These are phyloP conservation scores for Claviceps paspali DNA, from an alignment of 2,329 filamentous ascomycete species.

Conservation along the genomic window DNA sequence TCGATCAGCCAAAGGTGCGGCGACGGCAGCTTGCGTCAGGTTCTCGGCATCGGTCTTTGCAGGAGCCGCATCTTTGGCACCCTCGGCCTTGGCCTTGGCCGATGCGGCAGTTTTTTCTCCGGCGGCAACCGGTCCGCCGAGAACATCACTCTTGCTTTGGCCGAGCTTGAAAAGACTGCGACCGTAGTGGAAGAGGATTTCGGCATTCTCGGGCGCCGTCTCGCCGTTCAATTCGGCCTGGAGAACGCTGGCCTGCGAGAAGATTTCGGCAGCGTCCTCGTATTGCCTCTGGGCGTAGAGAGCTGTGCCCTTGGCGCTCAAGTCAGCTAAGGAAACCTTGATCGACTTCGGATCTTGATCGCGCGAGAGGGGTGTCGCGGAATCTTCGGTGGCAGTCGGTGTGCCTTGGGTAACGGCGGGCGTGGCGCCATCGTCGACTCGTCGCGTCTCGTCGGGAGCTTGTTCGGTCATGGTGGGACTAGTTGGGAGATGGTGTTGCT, in stretches of 20 bases:
- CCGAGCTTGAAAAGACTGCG: conserved; percentile 88
- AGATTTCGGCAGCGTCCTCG: conserved; percentile 70
- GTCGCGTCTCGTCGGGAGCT: conserved; percentile 10
- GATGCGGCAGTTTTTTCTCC: conserved; percentile 27
- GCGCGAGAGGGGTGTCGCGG: conserved; percentile 13
- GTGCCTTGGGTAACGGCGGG: conserved; percentile 6
- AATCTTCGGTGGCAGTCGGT: conserved; percentile 6
- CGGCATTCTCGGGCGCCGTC: conserved; percentile 77
- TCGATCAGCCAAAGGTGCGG: conserved; percentile 24
- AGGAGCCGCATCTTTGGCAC: conserved; percentile 21
- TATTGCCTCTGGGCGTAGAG: conserved; percentile 86
- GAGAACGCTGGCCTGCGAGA: conserved; percentile 75
- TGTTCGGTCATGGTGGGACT: conserved; percentile 10
- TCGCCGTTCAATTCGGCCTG: conserved; percentile 89
- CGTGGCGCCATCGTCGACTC: conserved; percentile 7
- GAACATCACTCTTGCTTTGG: conserved; percentile 83
- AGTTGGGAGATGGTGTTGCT: too few species aligned
- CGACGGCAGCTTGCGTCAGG: conserved; percentile 30
- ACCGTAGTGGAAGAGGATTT: conserved; percentile 88
- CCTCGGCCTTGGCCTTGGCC: conserved; percentile 22
- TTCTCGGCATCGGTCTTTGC: conserved; percentile 25
- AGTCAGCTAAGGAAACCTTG: conserved; percentile 56
- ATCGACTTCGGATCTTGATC: conserved; percentile 33
- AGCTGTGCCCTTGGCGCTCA: conserved; percentile 65
- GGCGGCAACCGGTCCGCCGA: conserved; percentile 62